phyloP scores from a whole-genome alignment of 2,329 filamentous ascomycete species.

The Gyromitra esculenta region DNA sequence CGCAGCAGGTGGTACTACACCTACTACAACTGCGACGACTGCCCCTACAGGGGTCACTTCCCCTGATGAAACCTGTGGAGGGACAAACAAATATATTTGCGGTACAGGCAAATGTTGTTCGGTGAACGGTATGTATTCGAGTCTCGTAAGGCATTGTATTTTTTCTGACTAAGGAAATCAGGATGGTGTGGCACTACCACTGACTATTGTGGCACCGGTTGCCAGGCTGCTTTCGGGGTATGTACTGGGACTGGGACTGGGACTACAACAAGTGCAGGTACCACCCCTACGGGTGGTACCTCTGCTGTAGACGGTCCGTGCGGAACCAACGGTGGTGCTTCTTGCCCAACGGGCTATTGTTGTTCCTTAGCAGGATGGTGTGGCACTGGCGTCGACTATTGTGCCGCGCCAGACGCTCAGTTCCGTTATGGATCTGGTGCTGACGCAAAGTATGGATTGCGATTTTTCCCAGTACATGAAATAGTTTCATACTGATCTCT shows the following conservation, averaged over 20 bases:
- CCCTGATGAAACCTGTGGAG: constrained; percentile 45
- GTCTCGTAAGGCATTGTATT: background rate
- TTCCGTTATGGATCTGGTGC: constrained; percentile 39
- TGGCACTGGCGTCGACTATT: constrained; percentile 38
- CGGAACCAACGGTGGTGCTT: constrained; percentile 4
- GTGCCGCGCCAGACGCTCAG: constrained; percentile 39
- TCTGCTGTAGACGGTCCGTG: constrained; percentile 6
- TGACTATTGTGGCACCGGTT: constrained; percentile 41
- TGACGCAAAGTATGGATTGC: constrained; percentile 46
- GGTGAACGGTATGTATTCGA: constrained; percentile 46
- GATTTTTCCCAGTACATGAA: background rate
- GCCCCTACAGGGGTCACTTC: background rate
- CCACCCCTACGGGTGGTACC: background rate
- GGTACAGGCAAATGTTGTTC: constrained; percentile 45
- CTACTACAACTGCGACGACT: background rate
- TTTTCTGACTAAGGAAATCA: constrained; percentile 5
- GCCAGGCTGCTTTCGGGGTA: constrained; percentile 39
- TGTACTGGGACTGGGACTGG: constrained; percentile 3
- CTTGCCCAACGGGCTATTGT: constrained; percentile 36
- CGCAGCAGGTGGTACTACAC: background rate
- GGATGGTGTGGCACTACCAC: constrained; percentile 51
- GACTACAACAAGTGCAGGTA: background rate
- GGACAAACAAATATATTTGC: constrained; percentile 41
- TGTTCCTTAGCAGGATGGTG: constrained; percentile 46
- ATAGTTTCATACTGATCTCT: constrained; percentile 20